phyloP scores from a whole-genome alignment of 2,329 filamentous ascomycete genomes.

The Ophiognomonia clavigignenti-juglandacearum region DNA sequence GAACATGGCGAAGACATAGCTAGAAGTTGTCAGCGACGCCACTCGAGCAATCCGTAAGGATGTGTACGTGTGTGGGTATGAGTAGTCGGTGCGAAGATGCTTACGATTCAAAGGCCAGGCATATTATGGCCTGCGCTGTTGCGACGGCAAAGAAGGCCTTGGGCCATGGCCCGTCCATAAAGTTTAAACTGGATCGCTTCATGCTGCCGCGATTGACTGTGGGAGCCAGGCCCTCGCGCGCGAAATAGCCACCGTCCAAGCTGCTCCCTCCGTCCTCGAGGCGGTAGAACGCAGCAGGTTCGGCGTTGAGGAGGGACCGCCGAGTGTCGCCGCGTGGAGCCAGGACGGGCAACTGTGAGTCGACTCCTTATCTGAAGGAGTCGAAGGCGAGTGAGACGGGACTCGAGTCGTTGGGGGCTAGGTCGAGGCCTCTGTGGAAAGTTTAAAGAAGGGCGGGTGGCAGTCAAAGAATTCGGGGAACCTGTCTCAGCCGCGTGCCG shows the following conservation, averaged over 20 bases:
- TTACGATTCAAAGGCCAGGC: conserved; percentile 82
- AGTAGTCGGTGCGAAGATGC: conserved; percentile 34
- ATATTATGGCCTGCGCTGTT: conserved; percentile 70
- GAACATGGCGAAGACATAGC: conserved; percentile 87
- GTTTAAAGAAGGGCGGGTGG: too few species aligned
- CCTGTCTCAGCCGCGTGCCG: too few species aligned
- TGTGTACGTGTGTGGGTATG: background rate
- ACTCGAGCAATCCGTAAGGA: conserved; percentile 11
- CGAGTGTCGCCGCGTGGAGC: conserved; percentile 40
- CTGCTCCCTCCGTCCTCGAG: conserved; percentile 20
- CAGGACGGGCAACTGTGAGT: conserved; percentile 35
- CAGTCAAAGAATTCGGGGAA: too few species aligned
- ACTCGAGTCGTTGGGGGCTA: background rate
- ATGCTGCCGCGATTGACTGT: conserved; percentile 26
- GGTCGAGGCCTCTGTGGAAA: conserved; percentile 7
- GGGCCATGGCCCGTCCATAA: conserved; percentile 81
- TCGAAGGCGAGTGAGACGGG: conserved; percentile 4
- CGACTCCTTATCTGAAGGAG: conserved; percentile 23
- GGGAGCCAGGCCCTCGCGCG: conserved; percentile 28
- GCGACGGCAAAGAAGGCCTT: conserved; percentile 77
- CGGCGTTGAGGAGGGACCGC: conserved; percentile 38
- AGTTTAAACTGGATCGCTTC: conserved; percentile 57
- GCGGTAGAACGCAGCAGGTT: conserved; percentile 24
- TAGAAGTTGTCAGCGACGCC: conserved; percentile 29
- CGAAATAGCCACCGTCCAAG: conserved; percentile 27